Conservation (phyloP, 441 rosid species). For the Rhodomyrtus psidioides region DNA sequence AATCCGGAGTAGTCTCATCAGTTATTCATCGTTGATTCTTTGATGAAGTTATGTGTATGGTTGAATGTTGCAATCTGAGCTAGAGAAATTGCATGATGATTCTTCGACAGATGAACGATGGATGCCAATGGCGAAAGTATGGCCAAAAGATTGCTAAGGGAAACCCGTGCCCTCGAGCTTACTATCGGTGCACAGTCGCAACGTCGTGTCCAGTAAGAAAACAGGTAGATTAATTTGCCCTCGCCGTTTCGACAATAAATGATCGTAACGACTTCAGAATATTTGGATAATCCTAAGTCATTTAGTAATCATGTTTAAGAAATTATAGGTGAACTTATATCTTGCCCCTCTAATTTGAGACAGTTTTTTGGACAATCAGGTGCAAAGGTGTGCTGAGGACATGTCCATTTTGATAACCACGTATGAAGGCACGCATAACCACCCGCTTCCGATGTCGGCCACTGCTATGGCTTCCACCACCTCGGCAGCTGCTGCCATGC, state of each 20-base stretch:
- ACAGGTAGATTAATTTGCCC: slow-evolving; percentile 36
- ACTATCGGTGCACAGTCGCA: slow-evolving; percentile 89
- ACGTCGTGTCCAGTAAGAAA: slow-evolving; percentile 86
- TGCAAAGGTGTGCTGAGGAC: slow-evolving; percentile 33
- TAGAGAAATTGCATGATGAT: neutral
- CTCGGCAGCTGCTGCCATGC: slow-evolving; percentile 8
- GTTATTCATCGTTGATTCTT: neutral
- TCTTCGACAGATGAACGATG: slow-evolving; percentile 68
- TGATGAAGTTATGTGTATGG: neutral
- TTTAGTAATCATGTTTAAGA: neutral
- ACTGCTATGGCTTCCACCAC: slow-evolving; percentile 20
- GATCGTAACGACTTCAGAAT: neutral
- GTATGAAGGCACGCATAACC: slow-evolving; percentile 13
- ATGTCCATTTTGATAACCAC: slow-evolving; percentile 11
- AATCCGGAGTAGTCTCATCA: neutral
- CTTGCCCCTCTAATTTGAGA: neutral
- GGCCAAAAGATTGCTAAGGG: slow-evolving; percentile 97
- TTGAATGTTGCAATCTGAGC: neutral
- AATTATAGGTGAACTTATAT: neutral
- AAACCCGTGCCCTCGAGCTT: slow-evolving; percentile 94
- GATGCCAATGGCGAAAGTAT: slow-evolving; percentile 99
- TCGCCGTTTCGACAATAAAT: too few relatives aligned
- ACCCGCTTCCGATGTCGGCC: slow-evolving; percentile 11
- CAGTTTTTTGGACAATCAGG: slow-evolving; percentile 25
- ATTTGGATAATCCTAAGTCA: neutral